Evolutionary conservation across 2,329 filamentous ascomycete genomes (phyloP).

Genomic region (Fusarium armeniacum): DNA sequence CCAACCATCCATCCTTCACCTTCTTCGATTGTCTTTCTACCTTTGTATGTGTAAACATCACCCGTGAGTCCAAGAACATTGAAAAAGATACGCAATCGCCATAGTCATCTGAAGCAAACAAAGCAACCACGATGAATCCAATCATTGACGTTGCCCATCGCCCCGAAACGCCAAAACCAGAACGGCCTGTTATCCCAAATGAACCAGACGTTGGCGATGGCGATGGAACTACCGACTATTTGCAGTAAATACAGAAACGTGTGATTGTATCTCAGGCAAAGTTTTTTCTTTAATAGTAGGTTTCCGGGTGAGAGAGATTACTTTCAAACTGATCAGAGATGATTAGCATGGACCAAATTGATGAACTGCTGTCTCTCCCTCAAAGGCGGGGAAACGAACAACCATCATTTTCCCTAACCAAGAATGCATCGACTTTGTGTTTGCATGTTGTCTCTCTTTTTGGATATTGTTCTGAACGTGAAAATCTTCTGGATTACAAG

Average conservation of each 20-base stretch:
- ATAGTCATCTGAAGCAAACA: background rate
- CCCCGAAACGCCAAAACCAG: constrained; percentile 53
- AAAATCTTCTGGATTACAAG: too few species aligned
- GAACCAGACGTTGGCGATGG: constrained; percentile 53
- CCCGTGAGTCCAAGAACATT: background rate
- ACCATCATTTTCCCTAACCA: background rate
- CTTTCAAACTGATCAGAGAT: constrained; percentile 35
- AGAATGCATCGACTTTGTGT: background rate
- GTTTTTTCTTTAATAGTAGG: constrained; percentile 25
- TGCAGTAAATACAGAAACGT: constrained; percentile 11
- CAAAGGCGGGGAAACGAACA: constrained; percentile 11
- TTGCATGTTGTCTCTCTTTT: background rate
- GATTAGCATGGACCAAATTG: constrained; percentile 26
- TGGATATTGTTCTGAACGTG: background rate
- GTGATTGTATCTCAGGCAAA: background rate
- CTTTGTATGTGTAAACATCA: constrained; percentile 4
- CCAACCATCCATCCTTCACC: constrained; percentile 17
- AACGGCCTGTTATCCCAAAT: constrained; percentile 49
- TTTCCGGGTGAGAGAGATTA: background rate
- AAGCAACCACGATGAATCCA: constrained; percentile 20
- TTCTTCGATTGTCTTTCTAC: background rate
- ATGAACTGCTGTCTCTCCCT: constrained; percentile 8
- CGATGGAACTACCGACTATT: constrained; percentile 52
- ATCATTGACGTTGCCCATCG: constrained; percentile 42
- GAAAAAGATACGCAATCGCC: background rate